phyloP scores from a whole-genome alignment of 768 basidiomycete species.

The Mrakia frigida region DNA sequence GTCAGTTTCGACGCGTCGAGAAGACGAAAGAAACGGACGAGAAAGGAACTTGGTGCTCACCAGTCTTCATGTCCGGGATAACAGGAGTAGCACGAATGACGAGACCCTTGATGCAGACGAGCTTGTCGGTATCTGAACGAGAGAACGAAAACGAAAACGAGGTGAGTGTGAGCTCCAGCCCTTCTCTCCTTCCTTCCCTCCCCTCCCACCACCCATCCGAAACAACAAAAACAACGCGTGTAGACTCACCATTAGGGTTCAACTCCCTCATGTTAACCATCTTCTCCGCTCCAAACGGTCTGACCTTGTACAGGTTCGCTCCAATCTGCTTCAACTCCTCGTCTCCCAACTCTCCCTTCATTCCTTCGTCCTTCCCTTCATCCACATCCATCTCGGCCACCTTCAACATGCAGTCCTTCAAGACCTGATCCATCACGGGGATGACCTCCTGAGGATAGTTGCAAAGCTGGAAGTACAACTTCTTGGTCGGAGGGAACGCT shows the following conservation, averaged over 20 bases:
- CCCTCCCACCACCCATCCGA: no score
- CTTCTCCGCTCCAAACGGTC: slow-evolving; percentile 73
- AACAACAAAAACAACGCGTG: no score
- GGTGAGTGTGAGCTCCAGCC: slow-evolving; percentile 32
- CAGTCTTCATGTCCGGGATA: slow-evolving; percentile 94
- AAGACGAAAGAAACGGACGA: no score
- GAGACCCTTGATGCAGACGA: slow-evolving; percentile 90
- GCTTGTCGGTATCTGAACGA: slow-evolving; percentile 85
- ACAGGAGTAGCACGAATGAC: slow-evolving; percentile 96
- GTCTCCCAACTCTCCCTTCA: slow-evolving; percentile 68
- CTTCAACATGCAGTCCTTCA: slow-evolving; percentile 89
- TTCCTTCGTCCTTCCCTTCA: slow-evolving; percentile 59
- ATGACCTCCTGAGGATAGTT: slow-evolving; percentile 97
- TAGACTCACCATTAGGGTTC: slow-evolving; percentile 73
- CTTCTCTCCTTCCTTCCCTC: not conserved
- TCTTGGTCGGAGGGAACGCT: slow-evolving; percentile 77
- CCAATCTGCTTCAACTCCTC: slow-evolving; percentile 86
- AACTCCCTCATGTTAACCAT: slow-evolving; percentile 85
- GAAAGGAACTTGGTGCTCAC: slow-evolving; percentile 37
- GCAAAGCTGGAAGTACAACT: slow-evolving; percentile 72
- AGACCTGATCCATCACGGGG: slow-evolving; percentile 92
- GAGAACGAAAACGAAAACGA: slow-evolving; percentile 14
- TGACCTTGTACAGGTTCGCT: slow-evolving; percentile 80
- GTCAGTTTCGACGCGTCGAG: slow-evolving; percentile 4
- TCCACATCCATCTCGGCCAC: slow-evolving; percentile 67